Evolutionary conservation across 176 grass and related monocot species (phyloP), one percentile per base, ranked within the genome.

Genomic region (Guadua angustifolia): DNA sequence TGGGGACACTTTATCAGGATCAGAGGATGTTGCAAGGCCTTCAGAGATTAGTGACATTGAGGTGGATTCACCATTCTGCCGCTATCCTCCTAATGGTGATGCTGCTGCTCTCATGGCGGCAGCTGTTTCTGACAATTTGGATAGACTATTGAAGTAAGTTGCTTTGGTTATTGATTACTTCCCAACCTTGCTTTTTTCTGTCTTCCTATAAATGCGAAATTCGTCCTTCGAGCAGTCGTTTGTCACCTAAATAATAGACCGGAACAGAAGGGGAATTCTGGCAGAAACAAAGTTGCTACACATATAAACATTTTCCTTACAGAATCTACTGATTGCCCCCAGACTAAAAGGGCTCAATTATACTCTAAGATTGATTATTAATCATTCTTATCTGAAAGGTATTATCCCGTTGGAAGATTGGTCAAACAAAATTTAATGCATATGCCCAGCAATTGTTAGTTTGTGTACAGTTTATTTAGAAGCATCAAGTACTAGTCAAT

Each of bases 11-110:
- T 71, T 91, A 26, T 94, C 95, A 0, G 95, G 89, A 16, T 95
- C 91, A 16, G 91, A 89, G 47, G 83, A 86, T 68, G 91, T 92
- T 58, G 79, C 82, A 82, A 95, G 89, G 57, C 83, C 67, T 53
- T 88, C 67, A 7, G 89, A 98, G 76, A 80, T 91, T 57, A 95
- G 89, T 38, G 93, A 93, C 81, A 88, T 85, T 70, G 95, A 98
- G 84, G 93, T 92, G 63, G 93, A 95, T 51, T 98, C 95, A 2
- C 91, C 89, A 13, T 95, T 95, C 79, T 90, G 83, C 79, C 83
- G 79, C 39, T 82, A 90, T 67, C 88, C 29, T 67, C 88, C 29
- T 40, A 82, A 86, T 82, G 73, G 88, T 42, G 83, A 90, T 93
- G 66, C 83, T 80, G 88, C 71, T 90, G 76, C 80, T 59, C 88